phyloP scores from a whole-genome alignment of 805 yeast species.

The Diddensiella santjacobensis region DNA sequence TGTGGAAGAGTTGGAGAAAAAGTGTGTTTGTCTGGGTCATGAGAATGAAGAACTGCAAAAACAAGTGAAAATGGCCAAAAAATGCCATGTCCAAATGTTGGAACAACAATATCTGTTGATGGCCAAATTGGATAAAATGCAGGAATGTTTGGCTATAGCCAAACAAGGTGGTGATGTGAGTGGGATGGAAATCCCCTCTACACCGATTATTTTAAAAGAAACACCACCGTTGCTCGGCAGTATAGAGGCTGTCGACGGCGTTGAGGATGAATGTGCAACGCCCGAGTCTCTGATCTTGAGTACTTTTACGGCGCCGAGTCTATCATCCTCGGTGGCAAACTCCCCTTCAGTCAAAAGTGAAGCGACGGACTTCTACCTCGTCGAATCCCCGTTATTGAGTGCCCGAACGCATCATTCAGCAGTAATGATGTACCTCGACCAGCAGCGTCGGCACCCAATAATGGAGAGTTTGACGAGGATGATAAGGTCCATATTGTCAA shows the following conservation, averaged over 20 bases:
- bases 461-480: slow-evolving; percentile 3
- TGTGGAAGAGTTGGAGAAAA: slow-evolving; percentile 75
- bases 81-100: slow-evolving; percentile 17
- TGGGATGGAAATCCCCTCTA: slow-evolving; percentile 13
- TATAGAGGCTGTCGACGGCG: background rate
- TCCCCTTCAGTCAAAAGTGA: slow-evolving; percentile 18
- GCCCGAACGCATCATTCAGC: slow-evolving; percentile 32
- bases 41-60: slow-evolving; percentile 28
- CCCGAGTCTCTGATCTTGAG: slow-evolving; percentile 22
- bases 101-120: slow-evolving; percentile 24
- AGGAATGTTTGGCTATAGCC: slow-evolving; percentile 21
- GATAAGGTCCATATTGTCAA: slow-evolving; percentile 3
- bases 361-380: slow-evolving; percentile 1
- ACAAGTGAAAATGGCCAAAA: slow-evolving; percentile 18
- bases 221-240: background rate
- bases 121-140: slow-evolving; percentile 19
- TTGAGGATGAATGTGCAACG: slow-evolving; percentile 18
- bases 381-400: slow-evolving; percentile 12
- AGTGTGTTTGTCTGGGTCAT: slow-evolving; percentile 31
- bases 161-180: slow-evolving; percentile 23
- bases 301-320: slow-evolving; percentile 20
- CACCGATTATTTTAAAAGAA: background rate
- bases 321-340: slow-evolving; percentile 24
- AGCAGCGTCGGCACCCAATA: slow-evolving; percentile 25
- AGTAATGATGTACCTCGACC: slow-evolving; percentile 25